phyloP scores from a whole-genome alignment of 306 rosid genomes.

The Cucurbita pepo region DNA sequence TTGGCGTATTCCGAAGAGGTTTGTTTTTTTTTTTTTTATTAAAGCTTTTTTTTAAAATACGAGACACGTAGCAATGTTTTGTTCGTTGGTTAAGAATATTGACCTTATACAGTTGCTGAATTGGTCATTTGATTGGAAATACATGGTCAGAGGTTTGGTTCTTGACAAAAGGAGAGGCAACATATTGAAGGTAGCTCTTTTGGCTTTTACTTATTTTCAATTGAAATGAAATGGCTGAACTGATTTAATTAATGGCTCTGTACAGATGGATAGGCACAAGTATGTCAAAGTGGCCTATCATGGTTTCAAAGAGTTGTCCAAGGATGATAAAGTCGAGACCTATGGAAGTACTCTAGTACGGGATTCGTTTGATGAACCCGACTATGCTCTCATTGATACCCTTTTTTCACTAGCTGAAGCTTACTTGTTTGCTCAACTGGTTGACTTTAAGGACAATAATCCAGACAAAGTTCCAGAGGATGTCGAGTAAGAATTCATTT shows the following conservation, averaged over 20 bases:
- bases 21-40: constrained; percentile 9
- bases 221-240: constrained; percentile 5
- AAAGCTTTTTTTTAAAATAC: not conserved
- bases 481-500: constrained; percentile 45
- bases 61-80: not conserved
- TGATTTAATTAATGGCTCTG: constrained; percentile 9
- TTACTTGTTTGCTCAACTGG: constrained; percentile 90
- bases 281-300: constrained; percentile 97
- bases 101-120: constrained; percentile 47
- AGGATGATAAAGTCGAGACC: constrained; percentile 82
- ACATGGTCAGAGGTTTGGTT: constrained; percentile 99
- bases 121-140: constrained; percentile 83
- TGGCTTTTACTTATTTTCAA: not conserved
- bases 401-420: constrained; percentile 95
- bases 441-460: constrained; percentile 58
- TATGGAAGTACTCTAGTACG: constrained; percentile 79
- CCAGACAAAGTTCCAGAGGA: constrained; percentile 43
- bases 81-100: constrained; percentile 13
- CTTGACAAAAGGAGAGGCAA: constrained; percentile 95
- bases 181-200: constrained; percentile 63
- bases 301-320: constrained; percentile 80
- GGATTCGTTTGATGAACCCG: constrained; percentile 90
- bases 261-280: constrained; percentile 98
- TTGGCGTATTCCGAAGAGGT: constrained; percentile 86
- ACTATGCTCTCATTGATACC: constrained; percentile 85